Conservation (phyloP, 495 filamentous ascomycete species). For the Aspergillus asperescens region DNA sequence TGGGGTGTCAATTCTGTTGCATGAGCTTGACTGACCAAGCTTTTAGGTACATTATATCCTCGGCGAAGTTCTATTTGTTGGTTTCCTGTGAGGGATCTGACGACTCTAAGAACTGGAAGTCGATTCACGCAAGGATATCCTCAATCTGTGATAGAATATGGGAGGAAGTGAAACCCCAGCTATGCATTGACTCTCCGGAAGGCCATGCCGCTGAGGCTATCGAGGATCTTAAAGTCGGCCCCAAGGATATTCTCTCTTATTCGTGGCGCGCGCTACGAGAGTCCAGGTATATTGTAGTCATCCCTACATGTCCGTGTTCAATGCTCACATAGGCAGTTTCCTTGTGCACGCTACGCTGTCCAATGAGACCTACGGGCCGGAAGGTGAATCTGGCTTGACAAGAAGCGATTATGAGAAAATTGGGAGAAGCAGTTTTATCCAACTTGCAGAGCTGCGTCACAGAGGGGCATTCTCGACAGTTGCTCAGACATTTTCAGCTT, state of each 20-base stretch:
- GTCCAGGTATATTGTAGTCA: slow-evolving; percentile 56
- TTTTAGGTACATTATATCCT: slow-evolving; percentile 41
- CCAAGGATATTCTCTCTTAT: slow-evolving; percentile 86
- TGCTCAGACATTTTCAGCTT: slow-evolving; percentile 75
- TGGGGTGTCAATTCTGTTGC: background rate
- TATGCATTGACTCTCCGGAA: slow-evolving; percentile 90
- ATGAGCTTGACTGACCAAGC: slow-evolving; percentile 7
- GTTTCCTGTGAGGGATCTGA: slow-evolving; percentile 20
- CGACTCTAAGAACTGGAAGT: slow-evolving; percentile 26
- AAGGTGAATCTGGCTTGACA: slow-evolving; percentile 26
- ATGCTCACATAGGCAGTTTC: slow-evolving; percentile 48
- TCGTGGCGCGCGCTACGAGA: slow-evolving; percentile 90
- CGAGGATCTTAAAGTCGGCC: slow-evolving; percentile 60
- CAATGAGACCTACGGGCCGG: slow-evolving; percentile 37
- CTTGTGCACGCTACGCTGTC: slow-evolving; percentile 40
- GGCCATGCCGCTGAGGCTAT: slow-evolving; percentile 72
- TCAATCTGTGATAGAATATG: slow-evolving; percentile 60
- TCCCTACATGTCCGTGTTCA: background rate
- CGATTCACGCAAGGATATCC: slow-evolving; percentile 53
- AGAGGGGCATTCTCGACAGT: slow-evolving; percentile 92
- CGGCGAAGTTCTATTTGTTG: slow-evolving; percentile 33
- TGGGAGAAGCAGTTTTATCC: slow-evolving; percentile 67
- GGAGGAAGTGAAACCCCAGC: slow-evolving; percentile 62
- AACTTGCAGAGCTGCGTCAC: slow-evolving; percentile 79
- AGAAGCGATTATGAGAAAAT: slow-evolving; percentile 46